Evolutionary conservation across 441 rosid genomes (phyloP).

Genomic region (Euphorbia celastroides): DNA sequence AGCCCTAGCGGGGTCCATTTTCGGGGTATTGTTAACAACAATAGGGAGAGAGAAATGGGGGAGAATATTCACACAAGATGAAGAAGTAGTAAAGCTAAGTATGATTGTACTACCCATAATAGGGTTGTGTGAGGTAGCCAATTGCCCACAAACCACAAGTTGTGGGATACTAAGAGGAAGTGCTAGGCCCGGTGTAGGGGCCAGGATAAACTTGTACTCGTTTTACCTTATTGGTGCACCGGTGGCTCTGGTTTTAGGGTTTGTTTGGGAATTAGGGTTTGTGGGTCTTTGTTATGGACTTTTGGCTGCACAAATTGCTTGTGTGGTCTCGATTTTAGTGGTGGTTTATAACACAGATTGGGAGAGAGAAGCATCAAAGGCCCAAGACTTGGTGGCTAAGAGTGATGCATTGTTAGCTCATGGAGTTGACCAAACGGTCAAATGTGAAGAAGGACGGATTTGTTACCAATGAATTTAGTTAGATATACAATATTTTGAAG

Average conservation of each 20-base stretch:
- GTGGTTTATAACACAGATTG: constrained; percentile 73
- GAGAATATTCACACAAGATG: constrained; percentile 53
- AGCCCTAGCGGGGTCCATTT: constrained; percentile 38
- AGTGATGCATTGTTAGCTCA: constrained; percentile 18
- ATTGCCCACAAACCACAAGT: constrained; percentile 91
- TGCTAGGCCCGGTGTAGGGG: constrained; percentile 82
- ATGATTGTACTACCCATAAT: constrained; percentile 62
- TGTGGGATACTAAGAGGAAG: constrained; percentile 86
- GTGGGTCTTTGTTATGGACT: constrained; percentile 87
- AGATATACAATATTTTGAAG: not conserved
- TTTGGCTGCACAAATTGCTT: constrained; percentile 70
- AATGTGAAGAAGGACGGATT: constrained; percentile 24
- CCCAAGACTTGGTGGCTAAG: constrained; percentile 52
- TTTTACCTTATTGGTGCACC: constrained; percentile 95
- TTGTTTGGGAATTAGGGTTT: constrained; percentile 58
- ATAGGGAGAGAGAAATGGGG: constrained; percentile 67
- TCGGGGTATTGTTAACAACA: constrained; percentile 58
- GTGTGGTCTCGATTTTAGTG: constrained; percentile 53
- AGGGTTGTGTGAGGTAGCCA: constrained; percentile 82
- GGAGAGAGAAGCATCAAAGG: constrained; percentile 66
- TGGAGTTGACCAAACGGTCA: constrained; percentile 19
- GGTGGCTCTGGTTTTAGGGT: constrained; percentile 53
- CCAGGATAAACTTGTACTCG: constrained; percentile 69
- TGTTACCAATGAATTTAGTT: not conserved
- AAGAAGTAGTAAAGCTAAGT: constrained; percentile 47